Evolutionary conservation across 805 yeast genomes (phyloP).

Genomic region (Saturnispora gosingensis): DNA sequence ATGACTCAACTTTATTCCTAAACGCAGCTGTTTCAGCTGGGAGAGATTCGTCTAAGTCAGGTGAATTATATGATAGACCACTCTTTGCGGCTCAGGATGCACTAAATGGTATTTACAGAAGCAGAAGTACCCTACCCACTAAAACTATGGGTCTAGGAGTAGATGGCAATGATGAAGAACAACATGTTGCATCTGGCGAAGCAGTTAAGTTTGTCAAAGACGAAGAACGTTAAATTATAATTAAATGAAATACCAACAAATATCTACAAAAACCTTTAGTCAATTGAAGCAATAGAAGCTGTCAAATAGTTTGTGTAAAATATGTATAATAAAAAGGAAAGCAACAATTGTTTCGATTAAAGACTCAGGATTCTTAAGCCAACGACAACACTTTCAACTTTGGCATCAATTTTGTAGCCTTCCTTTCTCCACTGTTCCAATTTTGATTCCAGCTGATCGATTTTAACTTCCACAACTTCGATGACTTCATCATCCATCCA

Average conservation of each 20-base stretch:
- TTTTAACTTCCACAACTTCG: slow-evolving; percentile 71
- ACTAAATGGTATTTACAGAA: slow-evolving; percentile 40
- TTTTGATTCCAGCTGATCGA: slow-evolving; percentile 45
- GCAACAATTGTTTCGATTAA: not conserved
- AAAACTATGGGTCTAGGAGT: slow-evolving; percentile 19
- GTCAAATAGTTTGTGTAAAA: not conserved
- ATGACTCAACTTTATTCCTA: slow-evolving; percentile 51
- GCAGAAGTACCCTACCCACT: slow-evolving; percentile 23
- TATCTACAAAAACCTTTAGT: not conserved
- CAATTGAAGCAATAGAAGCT: not conserved
- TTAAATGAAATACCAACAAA: not conserved
- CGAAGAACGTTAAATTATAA: not conserved
- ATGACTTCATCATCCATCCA: slow-evolving; percentile 90
- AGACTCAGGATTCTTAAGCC: slow-evolving; percentile 32
- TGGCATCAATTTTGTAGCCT: slow-evolving; percentile 78
- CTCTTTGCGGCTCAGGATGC: slow-evolving; percentile 46
- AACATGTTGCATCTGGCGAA: slow-evolving; percentile 24
- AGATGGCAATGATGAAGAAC: slow-evolving; percentile 18
- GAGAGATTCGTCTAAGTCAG: slow-evolving; percentile 27
- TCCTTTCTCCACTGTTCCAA: slow-evolving; percentile 43
- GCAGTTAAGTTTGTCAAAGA: slow-evolving; percentile 25
- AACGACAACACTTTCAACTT: slow-evolving; percentile 77
- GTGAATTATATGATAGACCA: slow-evolving; percentile 50
- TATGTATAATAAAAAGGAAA: not conserved
- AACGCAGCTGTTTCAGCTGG: slow-evolving; percentile 33